Evolutionary conservation across 805 yeast genomes (phyloP).

Genomic region (Hanseniaspora hatyaiensis): DNA sequence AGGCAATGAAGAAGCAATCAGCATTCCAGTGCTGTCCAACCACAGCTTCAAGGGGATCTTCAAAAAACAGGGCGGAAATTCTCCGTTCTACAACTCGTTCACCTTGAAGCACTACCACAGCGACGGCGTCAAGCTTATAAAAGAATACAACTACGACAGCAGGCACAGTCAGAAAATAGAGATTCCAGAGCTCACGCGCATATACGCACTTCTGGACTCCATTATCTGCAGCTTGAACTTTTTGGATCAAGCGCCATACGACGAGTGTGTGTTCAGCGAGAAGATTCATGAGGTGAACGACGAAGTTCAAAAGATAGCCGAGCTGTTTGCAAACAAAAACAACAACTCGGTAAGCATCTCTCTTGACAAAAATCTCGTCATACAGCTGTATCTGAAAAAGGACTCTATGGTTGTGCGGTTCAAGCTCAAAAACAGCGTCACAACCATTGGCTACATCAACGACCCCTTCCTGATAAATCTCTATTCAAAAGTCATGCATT

Average conservation of each 20-base stretch:
- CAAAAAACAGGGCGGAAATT: neutral
- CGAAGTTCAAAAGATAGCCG: neutral
- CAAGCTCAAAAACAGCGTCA: neutral
- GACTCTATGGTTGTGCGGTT: slow-evolving; percentile 14
- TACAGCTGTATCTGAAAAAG: slow-evolving; percentile 1
- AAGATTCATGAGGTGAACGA: neutral
- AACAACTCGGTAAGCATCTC: neutral
- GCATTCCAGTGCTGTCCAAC: slow-evolving; percentile 10
- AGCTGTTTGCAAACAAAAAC: neutral
- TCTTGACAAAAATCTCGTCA: neutral
- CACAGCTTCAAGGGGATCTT: slow-evolving; percentile 12
- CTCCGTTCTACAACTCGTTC: slow-evolving; percentile 1
- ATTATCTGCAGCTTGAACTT: neutral
- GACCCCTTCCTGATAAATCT: slow-evolving; percentile 12
- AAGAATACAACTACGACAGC: slow-evolving; percentile 1
- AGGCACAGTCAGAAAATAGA: neutral
- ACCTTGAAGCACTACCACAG: neutral
- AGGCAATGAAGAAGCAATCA: neutral
- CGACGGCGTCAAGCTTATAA: neutral
- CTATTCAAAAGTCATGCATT: slow-evolving; percentile 7
- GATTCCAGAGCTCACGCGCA: slow-evolving; percentile 1
- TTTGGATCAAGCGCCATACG: too few relatives aligned
- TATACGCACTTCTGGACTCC: neutral
- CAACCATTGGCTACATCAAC: slow-evolving; percentile 10
- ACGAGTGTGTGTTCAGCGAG: too few relatives aligned